Evolutionary conservation across 2,329 filamentous ascomycete genomes (phyloP), one percentile per base, ranked within the genome.

Genomic region (Fusarium euwallaceae): DNA sequence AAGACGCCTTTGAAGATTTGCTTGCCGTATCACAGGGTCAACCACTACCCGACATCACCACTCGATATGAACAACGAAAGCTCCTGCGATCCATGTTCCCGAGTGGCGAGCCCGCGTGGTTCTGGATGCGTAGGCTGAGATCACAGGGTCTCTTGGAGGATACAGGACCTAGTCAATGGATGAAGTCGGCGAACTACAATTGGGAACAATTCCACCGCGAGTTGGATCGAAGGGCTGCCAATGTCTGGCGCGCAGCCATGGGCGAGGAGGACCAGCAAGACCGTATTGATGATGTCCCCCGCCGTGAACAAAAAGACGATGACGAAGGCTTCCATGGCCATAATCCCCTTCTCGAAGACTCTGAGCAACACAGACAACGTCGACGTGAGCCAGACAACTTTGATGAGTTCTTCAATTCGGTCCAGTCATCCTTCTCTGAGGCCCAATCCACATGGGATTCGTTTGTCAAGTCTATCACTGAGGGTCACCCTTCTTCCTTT

Each of bases 1-100:
- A 86, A 36, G 88, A 90, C 72, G 88, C 89, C 56, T 90, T 90
- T 70, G 88, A 91, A 75, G 89, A 91, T 71, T 84, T 91, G 17
- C 82, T 91, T 14, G 81, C 82, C n/a, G 84, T 85, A 20, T 84
- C 83, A n/a, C 83, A 84, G 16, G 85, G 84, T 5, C 80, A 82
- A 8, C 78, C 80, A 3, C 79, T 90, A 22, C 82, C 83, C 6
- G 82, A 86, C 22, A 84, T 88, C 24, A 72, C 74, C 14, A 78
- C 75, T 2, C 80, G 80, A 53, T 79, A 83, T 64, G 76, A 82
- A 37, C 81, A 84, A 71, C 80, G 82, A 58, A 81, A 77, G 67
- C 79, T 85, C 14, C 77, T 86, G 48, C 78, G 79, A 24, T 79
- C 80, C 11, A 83, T 85, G 78, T 86, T 82, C 64, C 83, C 84